Evolutionary conservation across 129 eudicot species (phyloP).

Genomic region (Lactuca sativa): DNA sequence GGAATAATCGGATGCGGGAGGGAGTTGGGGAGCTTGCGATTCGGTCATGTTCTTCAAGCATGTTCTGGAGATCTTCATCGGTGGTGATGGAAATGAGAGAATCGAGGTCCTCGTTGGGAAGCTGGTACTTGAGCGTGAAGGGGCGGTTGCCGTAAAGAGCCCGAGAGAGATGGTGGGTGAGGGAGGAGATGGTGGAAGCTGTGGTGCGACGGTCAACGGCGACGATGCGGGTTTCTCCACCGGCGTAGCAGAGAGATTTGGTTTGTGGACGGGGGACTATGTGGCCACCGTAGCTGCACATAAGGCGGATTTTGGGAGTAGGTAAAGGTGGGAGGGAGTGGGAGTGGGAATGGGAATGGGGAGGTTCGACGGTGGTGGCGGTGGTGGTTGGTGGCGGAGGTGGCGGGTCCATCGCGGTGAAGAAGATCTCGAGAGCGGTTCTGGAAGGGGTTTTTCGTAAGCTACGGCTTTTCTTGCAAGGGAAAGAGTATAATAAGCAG

Average conservation of each 20-base stretch:
- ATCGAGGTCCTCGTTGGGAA: slow-evolving; percentile 80
- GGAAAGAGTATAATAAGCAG: slow-evolving; percentile 16
- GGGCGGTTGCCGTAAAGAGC: slow-evolving; percentile 55
- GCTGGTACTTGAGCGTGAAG: slow-evolving; percentile 69
- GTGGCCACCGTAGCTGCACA: slow-evolving; percentile 91
- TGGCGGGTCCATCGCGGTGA: slow-evolving; percentile 28
- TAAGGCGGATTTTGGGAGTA: slow-evolving; percentile 65
- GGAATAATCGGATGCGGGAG: slow-evolving; percentile 66
- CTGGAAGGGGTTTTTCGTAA: slow-evolving; percentile 29
- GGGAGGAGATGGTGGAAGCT: slow-evolving; percentile 43
- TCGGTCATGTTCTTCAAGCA: slow-evolving; percentile 85
- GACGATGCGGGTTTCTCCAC: slow-evolving; percentile 86
- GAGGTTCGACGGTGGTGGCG: slow-evolving; percentile 30
- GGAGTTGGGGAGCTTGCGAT: slow-evolving; percentile 32
- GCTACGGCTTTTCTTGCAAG: slow-evolving; percentile 23
- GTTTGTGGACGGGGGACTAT: slow-evolving; percentile 76
- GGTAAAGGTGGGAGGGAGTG: slow-evolving; percentile 42
- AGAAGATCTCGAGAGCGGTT: slow-evolving; percentile 10
- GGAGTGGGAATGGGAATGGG: slow-evolving; percentile 22
- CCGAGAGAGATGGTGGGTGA: slow-evolving; percentile 58
- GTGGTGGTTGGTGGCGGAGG: slow-evolving; percentile 22
- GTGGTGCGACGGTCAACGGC: slow-evolving; percentile 80
- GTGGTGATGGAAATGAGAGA: slow-evolving; percentile 62
- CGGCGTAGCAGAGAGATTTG: slow-evolving; percentile 72
- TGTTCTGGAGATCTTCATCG: slow-evolving; percentile 73